Evolutionary conservation across 805 yeast genomes (phyloP), one percentile per base, ranked within the genome.

Genomic region (Wickerhamiella slavikovae): DNA sequence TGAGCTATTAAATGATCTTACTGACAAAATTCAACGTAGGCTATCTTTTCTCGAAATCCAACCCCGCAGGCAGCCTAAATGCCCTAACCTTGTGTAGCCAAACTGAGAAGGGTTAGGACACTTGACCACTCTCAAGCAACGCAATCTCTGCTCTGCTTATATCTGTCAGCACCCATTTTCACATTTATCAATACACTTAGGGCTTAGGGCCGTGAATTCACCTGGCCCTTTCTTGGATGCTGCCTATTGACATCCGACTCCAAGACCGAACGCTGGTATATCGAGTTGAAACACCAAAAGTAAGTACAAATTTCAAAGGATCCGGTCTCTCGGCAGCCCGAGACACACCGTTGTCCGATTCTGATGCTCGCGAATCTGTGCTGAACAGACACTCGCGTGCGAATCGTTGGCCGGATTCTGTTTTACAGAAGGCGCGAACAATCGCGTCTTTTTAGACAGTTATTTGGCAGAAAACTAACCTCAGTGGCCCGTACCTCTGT

Each of bases 401-500:
- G 27, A 15, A 24, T 21, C 17, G 17, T 32, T 27, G 40, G 24
- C 37, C 35, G 38, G 36, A 37, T 37, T 18, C 23, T 25, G 22
- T 14, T 11, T 4, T 7, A 5, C 8, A 21, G 13, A 19, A 16
- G n/a, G 14, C 27, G 28, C 10, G 20, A 6, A 12, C 15, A 15
- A 15, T 15, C 4, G 11, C 25, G 20, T 17, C 18, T 19, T 4
- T 18, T 13, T 27, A 24, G 29, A n/a, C 27, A 17, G 21, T 15
- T 11, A 13, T 15, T 15, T n/a, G 13, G 22, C 19, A 32, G 34
- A 25, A 35, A 39, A 36, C 46, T 42, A 42, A 43, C 46, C 29
- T n/a, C 40, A 58, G 82, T 83, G 95, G 79, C 94, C 62, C 83
- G 95, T 70, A 71, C 94, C 48, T 83, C 95, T 52, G 95, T 78